Percentiles rank a stretch among this genome's conserved stretches.
Evolutionary conservation across 2,329 filamentous ascomycete genomes (phyloP).

Genomic region (Trichoderma hamatum): DNA sequence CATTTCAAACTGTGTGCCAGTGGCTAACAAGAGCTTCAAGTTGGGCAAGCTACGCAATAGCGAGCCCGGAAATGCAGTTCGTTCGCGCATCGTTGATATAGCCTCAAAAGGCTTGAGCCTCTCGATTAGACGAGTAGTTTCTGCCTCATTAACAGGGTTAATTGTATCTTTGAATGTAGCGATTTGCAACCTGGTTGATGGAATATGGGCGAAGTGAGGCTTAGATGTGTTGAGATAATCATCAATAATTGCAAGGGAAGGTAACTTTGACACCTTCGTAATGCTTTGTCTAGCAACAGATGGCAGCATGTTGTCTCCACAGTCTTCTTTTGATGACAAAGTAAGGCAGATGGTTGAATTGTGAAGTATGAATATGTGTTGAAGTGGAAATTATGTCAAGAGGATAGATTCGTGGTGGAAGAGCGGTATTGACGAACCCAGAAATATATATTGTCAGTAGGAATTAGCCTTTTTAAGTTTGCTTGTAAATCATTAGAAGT

Average conservation of each 20-base stretch:
- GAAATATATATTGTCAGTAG: not conserved
- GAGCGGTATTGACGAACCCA: not conserved
- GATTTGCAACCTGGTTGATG: not conserved
- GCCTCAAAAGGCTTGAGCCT: not conserved
- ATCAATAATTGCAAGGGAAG: slow-evolving; percentile 9
- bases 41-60: slow-evolving; percentile 62
- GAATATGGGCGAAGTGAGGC: slow-evolving; percentile 2
- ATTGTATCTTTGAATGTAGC: slow-evolving; percentile 10
- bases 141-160: not conserved
- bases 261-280: not conserved
- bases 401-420: not conserved
- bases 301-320: not conserved
- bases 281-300: not conserved
- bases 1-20: slow-evolving; percentile 60
- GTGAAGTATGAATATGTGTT: not conserved
- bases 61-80: slow-evolving; percentile 53
- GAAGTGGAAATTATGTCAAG: not conserved
- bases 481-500: not conserved
- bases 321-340: not conserved
- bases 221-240: slow-evolving; percentile 7
- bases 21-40: slow-evolving; percentile 64
- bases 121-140: not conserved
- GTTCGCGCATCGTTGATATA: slow-evolving; percentile 10
- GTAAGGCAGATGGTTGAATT: not conserved
- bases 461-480: not conserved